phyloP scores from a whole-genome alignment of 148 eudicot genomes.

The Arctostaphylos glauca region DNA sequence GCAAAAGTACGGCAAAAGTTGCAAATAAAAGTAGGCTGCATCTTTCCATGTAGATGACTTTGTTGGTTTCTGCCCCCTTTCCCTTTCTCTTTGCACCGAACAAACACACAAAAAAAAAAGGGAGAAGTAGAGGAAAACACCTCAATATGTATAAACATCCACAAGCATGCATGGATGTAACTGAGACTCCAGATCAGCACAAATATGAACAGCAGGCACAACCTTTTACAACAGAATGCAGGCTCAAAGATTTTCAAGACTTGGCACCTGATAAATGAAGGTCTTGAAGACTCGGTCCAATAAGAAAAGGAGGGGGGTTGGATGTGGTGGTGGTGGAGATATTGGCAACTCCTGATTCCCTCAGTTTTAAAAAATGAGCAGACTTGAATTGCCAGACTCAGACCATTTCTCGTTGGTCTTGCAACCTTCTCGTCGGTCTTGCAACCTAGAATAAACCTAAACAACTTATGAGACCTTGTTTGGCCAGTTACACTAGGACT shows the following conservation, averaged over 20 bases:
- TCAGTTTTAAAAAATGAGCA: not conserved
- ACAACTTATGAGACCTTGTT: not conserved
- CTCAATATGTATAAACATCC: not conserved
- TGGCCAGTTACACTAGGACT: not conserved
- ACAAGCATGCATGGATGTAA: not conserved
- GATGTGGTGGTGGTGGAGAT: too few species aligned
- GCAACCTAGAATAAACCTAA: not conserved
- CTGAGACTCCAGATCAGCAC: not conserved
- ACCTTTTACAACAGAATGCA: not conserved
- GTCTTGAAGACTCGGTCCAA: not conserved
- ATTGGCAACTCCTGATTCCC: not conserved
- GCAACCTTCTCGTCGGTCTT: not conserved
- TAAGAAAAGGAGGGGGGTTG: not conserved
- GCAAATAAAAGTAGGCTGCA: not conserved
- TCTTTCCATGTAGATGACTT: not conserved
- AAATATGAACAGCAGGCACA: not conserved
- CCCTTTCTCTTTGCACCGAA: not conserved
- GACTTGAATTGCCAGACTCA: not conserved
- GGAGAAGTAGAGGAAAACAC: not conserved
- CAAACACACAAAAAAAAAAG: not conserved
- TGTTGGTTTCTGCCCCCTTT: not conserved
- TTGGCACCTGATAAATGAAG: not conserved
- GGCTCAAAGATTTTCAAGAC: constrained; percentile 6
- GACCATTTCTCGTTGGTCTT: not conserved
- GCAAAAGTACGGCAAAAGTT: constrained; percentile 8